A percentile compares a stretch with the other conserved stretches of the same genome.
Evolutionary conservation across 1,284 basidiomycete species (phyloP).

Genomic region (Ceratobasidium sp.): DNA sequence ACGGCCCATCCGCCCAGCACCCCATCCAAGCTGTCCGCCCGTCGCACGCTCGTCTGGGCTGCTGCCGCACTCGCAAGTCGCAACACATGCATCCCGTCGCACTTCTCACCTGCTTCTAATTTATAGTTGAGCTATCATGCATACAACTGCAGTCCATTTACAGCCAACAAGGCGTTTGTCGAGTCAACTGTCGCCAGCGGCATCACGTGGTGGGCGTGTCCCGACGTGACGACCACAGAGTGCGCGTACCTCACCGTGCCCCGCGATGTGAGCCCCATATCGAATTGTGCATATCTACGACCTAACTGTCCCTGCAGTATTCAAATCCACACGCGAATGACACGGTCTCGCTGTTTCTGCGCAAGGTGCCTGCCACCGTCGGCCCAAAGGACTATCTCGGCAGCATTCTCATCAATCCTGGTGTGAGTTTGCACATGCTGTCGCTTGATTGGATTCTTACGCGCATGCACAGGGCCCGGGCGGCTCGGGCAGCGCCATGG

Average conservation of each 20-base stretch:
- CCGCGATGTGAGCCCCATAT: slow-evolving; percentile 24
- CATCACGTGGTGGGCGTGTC: slow-evolving; percentile 42
- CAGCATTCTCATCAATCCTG: slow-evolving; percentile 26
- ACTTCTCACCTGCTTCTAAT: neutral
- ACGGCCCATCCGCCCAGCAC: neutral
- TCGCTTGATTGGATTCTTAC: neutral
- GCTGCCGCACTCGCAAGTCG: slow-evolving; percentile 5
- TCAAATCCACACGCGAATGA: slow-evolving; percentile 19
- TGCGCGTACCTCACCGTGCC: slow-evolving; percentile 44
- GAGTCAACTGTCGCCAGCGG: slow-evolving; percentile 20
- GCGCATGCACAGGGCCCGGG: slow-evolving; percentile 41
- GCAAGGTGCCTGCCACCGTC: slow-evolving; percentile 28
- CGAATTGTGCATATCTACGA: no score
- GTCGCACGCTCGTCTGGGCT: slow-evolving; percentile 8
- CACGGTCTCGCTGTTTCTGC: slow-evolving; percentile 24
- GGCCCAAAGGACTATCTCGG: slow-evolving; percentile 22
- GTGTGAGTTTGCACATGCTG: neutral
- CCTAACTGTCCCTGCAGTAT: neutral
- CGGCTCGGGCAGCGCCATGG: slow-evolving; percentile 39
- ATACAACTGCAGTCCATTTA: no score
- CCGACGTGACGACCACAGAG: slow-evolving; percentile 38
- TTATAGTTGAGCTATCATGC: neutral
- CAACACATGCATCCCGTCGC: neutral
- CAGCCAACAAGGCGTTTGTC: neutral
- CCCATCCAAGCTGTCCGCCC: neutral